These are phyloP conservation scores for Euclidium syriacum DNA, from an alignment of 345 rosid species.

Conservation along the genomic window DNA sequence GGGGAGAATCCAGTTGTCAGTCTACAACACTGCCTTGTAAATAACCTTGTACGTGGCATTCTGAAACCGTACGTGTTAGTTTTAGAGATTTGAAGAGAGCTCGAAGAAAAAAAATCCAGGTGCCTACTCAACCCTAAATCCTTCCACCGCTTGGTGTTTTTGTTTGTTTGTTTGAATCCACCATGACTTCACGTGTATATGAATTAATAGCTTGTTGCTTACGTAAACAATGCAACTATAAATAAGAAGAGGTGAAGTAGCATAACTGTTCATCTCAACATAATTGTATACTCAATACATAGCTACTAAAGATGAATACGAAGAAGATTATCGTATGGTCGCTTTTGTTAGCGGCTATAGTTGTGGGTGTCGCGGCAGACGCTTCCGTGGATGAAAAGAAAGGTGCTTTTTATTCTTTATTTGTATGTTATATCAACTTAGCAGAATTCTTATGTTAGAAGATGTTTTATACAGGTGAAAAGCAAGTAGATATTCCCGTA, in stretches of 20 bases:
- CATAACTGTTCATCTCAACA: neutral
- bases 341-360: constrained; percentile 20
- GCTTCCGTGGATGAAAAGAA: constrained; percentile 22
- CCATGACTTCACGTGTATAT: neutral
- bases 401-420: neutral
- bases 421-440: neutral
- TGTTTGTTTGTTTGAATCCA: neutral
- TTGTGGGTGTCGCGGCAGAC: constrained; percentile 11
- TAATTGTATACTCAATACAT: neutral
- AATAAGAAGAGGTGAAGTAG: neutral
- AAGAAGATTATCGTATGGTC: constrained; percentile 21
- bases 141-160: neutral
- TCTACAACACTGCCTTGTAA: neutral
- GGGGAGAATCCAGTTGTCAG: neutral
- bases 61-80: constrained; percentile 11
- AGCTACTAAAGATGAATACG: constrained; percentile 12
- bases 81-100: neutral
- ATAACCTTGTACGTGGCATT: constrained; percentile 10
- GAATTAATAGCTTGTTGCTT: neutral
- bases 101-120: neutral
- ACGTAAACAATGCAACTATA: constrained; percentile 12
- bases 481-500: neutral
- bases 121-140: neutral
- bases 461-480: constrained; percentile 4
- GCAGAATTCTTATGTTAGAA: neutral